Base-by-base conservation (phyloP, 495 filamentous ascomycete genomes). In the Rhizodiscina lignyota region DNA sequence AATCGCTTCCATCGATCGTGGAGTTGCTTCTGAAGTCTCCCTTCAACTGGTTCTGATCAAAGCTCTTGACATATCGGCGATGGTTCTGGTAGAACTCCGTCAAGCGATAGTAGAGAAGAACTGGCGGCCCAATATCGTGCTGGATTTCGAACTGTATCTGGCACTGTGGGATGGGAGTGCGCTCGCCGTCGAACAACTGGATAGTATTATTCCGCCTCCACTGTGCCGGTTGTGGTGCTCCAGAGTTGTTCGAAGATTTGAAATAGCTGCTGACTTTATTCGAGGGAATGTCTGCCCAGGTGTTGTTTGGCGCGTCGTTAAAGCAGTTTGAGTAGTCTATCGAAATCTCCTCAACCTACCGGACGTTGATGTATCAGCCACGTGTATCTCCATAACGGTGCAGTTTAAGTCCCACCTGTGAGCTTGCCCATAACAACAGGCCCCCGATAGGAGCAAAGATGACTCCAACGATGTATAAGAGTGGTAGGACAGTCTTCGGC, bases 81-180 rank as follows among this genome's bases (percentile, higher is more conserved):
- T 99, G 89, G 54, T 99, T 99, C 54, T 99, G 89, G 62, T 96
- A 99, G 63, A 99, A 99, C 56, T 99, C 92, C 28, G 83, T 85
- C 27, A 99, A 72, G 35, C 79, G 78, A 57, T 99, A 99, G 60
- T 94, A 96, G 53, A 94, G 67, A 43, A 81, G 67, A 18, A 96
- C 75, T 3, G 86, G 85, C 0, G 87, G 71, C 6, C 64, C 61
- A 45, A 99, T 68, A 18, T 70, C 58, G 38, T 89, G 69, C 5
- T 83, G 83, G 20, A 96, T 74, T 19, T 69, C 61, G 59, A 94
- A 92, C 22, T 64, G 54, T 5, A 99, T 50, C 1, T 58, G 62
- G 67, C 89, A 99, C 29, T 50, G 48, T 10, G 30, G 30, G 18
- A 16, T 18, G 8, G 30, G 8, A 6, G 18, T 10, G 17, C 24